phyloP scores from a whole-genome alignment of 2,329 filamentous ascomycete genomes.

The Didymella segeticola region DNA sequence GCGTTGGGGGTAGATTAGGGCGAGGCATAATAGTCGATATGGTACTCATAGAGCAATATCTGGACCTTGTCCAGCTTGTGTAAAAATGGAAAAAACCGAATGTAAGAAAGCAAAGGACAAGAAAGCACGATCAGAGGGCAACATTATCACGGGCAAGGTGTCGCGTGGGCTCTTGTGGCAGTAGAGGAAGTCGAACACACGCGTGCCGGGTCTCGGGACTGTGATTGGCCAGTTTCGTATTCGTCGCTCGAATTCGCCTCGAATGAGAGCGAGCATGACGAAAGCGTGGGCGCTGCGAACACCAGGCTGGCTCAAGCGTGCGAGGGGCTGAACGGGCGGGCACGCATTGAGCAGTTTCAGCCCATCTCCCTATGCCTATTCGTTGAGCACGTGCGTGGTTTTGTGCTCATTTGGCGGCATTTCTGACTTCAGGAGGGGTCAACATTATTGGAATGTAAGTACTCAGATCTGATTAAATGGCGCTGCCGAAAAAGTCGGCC shows the following conservation, averaged over 20 bases:
- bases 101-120: slow-evolving; percentile 19
- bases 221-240: slow-evolving; percentile 30
- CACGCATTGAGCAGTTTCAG: slow-evolving; percentile 7
- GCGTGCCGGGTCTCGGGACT: slow-evolving; percentile 17
- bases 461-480: background rate
- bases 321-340: slow-evolving; percentile 26
- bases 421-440: background rate
- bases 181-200: slow-evolving; percentile 25
- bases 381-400: slow-evolving; percentile 19
- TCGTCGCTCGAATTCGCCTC: slow-evolving; percentile 25
- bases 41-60: slow-evolving; percentile 23
- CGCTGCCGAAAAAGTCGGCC: slow-evolving; percentile 1
- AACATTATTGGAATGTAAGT: slow-evolving; percentile 5
- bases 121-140: slow-evolving; percentile 16
- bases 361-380: slow-evolving; percentile 11
- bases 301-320: slow-evolving; percentile 20
- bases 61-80: slow-evolving; percentile 17
- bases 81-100: slow-evolving; percentile 4
- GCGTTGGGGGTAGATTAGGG: slow-evolving; percentile 73
- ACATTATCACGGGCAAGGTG: slow-evolving; percentile 34
- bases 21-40: slow-evolving; percentile 63
- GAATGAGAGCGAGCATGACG: slow-evolving; percentile 34
- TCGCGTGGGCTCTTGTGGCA: slow-evolving; percentile 41
- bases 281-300: slow-evolving; percentile 33
- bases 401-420: background rate